Conservation (phyloP, 2,329 filamentous ascomycete species). For the Fusarium verticillioides region DNA sequence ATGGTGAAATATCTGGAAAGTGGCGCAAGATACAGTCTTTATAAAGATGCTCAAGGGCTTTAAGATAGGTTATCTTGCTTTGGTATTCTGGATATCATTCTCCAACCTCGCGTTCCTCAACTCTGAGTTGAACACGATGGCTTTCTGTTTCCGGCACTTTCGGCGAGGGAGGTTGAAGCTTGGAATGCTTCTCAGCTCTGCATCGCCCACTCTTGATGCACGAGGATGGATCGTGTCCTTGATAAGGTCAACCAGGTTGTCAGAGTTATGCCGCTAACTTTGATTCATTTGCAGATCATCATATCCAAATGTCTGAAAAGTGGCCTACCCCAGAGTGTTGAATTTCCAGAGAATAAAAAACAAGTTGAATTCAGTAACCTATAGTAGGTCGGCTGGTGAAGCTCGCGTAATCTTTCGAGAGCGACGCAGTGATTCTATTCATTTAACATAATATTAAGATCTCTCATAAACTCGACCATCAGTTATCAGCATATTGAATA, state of each 20-base stretch:
- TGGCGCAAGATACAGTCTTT: not conserved
- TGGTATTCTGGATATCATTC: not conserved
- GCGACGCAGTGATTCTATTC: accelerated
- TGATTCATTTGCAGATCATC: not conserved
- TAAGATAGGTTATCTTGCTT: not conserved
- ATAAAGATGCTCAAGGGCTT: accelerated
- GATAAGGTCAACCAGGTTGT: not conserved
- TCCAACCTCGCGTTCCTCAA: not conserved
- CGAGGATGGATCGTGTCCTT: not conserved
- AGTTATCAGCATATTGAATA: accelerated
- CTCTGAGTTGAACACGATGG: not conserved
- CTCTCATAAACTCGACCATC: accelerated
- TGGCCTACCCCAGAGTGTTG: not conserved
- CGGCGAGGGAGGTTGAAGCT: not conserved
- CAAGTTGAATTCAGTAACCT: not conserved
- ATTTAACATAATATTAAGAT: not conserved
- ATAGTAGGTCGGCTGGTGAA: too few relatives aligned
- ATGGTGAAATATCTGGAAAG: not conserved
- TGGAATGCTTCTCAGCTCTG: not conserved
- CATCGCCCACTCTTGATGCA: not conserved
- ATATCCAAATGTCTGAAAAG: not conserved
- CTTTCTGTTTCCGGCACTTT: not conserved
- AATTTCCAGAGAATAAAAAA: not conserved
- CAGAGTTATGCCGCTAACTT: accelerated
- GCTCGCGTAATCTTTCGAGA: accelerated